Percentiles rank a stretch among this genome's conserved stretches.
Conservation (phyloP, 768 basidiomycete genomes). For the Phanerodontia chrysosporium region DNA sequence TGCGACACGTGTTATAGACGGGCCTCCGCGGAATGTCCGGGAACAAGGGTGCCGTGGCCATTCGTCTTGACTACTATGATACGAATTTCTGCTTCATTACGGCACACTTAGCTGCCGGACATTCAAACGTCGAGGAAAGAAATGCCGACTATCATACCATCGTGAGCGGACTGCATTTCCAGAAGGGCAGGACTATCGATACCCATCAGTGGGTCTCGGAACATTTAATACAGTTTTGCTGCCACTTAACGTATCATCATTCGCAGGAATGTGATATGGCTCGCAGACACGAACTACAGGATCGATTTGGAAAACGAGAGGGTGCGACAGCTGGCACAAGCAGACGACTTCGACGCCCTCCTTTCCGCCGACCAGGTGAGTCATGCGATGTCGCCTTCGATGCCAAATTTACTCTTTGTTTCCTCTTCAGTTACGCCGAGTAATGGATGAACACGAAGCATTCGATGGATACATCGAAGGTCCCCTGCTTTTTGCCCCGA, state of each 20-base stretch:
- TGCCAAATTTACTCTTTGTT: not conserved
- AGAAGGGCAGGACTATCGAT: conserved; percentile 81
- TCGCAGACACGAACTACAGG: conserved; percentile 95
- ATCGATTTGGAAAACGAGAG: conserved; percentile 82
- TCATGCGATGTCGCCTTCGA: not conserved
- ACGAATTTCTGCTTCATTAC: conserved; percentile 94
- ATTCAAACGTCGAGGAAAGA: conserved; percentile 82
- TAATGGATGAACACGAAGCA: conserved; percentile 66
- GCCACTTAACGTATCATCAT: conserved; percentile 1
- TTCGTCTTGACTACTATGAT: conserved; percentile 88
- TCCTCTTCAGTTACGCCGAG: conserved; percentile 56
- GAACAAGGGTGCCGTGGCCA: conserved; percentile 94
- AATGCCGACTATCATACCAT: conserved; percentile 93
- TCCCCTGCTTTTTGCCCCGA: conserved; percentile 86
- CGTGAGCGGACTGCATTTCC: conserved; percentile 75
- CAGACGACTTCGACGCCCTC: conserved; percentile 67
- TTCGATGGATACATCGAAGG: conserved; percentile 89
- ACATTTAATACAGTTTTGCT: not conserved
- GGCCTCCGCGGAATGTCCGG: conserved; percentile 91
- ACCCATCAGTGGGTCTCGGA: conserved; percentile 78
- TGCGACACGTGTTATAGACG: conserved; percentile 53
- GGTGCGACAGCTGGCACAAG: conserved; percentile 62
- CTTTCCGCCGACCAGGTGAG: conserved; percentile 83
- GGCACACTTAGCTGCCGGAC: conserved; percentile 95
- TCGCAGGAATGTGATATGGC: conserved; percentile 84